phyloP scores from a whole-genome alignment of 2,329 filamentous ascomycete species.

The Xylaria sp. region DNA sequence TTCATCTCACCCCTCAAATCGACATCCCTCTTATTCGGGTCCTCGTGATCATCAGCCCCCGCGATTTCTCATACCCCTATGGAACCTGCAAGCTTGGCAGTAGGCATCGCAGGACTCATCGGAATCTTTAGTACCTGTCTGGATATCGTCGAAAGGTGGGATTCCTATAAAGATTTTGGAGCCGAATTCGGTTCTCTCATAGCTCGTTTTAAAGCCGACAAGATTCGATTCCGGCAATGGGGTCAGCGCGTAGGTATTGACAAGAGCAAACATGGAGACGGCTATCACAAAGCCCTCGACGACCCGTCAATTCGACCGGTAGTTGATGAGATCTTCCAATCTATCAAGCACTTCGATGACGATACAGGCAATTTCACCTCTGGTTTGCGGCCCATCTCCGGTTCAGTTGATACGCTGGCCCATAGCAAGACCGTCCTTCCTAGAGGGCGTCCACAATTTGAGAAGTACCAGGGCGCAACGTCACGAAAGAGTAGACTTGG shows the following conservation, averaged over 20 bases:
- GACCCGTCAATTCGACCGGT: constrained; percentile 3
- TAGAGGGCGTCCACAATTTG: background rate
- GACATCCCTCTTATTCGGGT: no score
- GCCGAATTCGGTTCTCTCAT: constrained; percentile 1
- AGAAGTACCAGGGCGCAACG: background rate
- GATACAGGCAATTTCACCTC: background rate
- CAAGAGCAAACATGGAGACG: background rate
- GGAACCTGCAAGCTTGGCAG: constrained; percentile 21
- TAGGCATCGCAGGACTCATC: constrained; percentile 18
- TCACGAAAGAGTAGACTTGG: constrained; percentile 20
- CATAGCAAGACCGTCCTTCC: background rate
- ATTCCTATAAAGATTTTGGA: constrained; percentile 21
- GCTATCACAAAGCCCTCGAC: constrained; percentile 14
- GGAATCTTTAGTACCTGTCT: constrained; percentile 26
- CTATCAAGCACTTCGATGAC: constrained; percentile 13
- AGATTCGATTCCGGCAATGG: constrained; percentile 20
- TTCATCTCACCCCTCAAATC: no score
- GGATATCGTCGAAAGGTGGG: constrained; percentile 23
- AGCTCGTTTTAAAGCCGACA: constrained; percentile 20
- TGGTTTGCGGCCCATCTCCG: background rate
- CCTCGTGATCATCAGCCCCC: no score
- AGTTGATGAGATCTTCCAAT: constrained; percentile 11
- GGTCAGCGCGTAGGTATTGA: constrained; percentile 25
- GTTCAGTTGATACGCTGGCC: background rate
- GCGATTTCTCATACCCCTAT: constrained; percentile 2